Percentiles rank a stretch among this genome's conserved stretches.
These are phyloP conservation scores for Arthrocladium fulminans DNA, from an alignment of 2,329 filamentous ascomycete genomes.

Conservation along the genomic window DNA sequence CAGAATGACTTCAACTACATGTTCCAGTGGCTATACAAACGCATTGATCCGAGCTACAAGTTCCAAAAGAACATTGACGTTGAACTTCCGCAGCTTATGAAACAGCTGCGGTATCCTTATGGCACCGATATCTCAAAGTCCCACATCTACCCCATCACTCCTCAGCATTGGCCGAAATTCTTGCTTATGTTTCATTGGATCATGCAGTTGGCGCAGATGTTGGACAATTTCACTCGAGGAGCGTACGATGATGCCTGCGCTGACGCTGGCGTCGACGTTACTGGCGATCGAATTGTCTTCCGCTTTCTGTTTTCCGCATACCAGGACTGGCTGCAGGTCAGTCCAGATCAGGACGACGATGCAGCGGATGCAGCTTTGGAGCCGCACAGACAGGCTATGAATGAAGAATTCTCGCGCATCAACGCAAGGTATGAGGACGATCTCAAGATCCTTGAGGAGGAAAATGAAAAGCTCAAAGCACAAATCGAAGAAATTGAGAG, in stretches of 20 bases:
- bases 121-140: conserved; percentile 95
- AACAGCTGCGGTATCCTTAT: conserved; percentile 89
- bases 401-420: conserved; percentile 70
- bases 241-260: conserved; percentile 84
- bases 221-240: conserved; percentile 69
- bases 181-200: conserved; percentile 94
- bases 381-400: conserved; percentile 83
- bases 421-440: conserved; percentile 81
- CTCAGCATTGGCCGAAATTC: conserved; percentile 95
- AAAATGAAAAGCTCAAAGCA: conserved; percentile 68
- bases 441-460: conserved; percentile 73
- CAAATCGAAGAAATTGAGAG: conserved; percentile 88
- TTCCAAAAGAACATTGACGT: conserved; percentile 94
- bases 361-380: conserved; percentile 67
- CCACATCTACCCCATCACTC: conserved; percentile 86
- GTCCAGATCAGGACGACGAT: conserved; percentile 80
- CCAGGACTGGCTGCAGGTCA: conserved; percentile 85
- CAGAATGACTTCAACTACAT: conserved; percentile 98
- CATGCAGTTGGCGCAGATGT: conserved; percentile 94
- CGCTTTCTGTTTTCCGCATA: conserved; percentile 85
- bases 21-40: conserved; percentile 96
- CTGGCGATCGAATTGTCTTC: conserved; percentile 86
- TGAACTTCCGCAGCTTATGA: conserved; percentile 84
- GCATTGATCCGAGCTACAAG: conserved; percentile 85
- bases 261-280: conserved; percentile 79